Percentiles rank a stretch among this genome's conserved stretches.
Evolutionary conservation across 805 yeast genomes (phyloP).

Genomic region (Starmera quercuum): DNA sequence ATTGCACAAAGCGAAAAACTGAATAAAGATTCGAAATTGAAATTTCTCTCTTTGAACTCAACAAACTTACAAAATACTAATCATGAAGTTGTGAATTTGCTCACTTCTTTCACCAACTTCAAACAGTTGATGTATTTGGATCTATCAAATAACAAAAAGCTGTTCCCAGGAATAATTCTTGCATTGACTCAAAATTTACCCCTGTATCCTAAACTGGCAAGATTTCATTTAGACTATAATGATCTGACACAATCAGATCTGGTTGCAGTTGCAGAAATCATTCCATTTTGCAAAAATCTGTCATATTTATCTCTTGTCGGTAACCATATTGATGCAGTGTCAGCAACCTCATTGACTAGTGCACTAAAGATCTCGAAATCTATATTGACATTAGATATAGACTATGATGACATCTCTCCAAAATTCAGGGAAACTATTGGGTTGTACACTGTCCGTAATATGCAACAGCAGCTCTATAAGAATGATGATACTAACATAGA

Average conservation of each 20-base stretch:
- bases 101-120: conserved; percentile 41
- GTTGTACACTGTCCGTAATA: conserved; percentile 71
- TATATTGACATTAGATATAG: conserved; percentile 61
- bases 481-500: conserved; percentile 33
- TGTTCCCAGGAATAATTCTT: conserved; percentile 54
- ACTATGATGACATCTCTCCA: conserved; percentile 47
- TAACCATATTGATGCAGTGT: conserved; percentile 49
- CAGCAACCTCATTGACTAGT: conserved; percentile 58
- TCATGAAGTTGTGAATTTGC: conserved; percentile 27
- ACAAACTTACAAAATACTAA: conserved; percentile 42
- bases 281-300: conserved; percentile 62
- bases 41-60: conserved; percentile 55
- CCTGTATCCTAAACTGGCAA: conserved; percentile 49
- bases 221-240: conserved; percentile 69
- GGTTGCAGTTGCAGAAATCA: conserved; percentile 57
- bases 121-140: conserved; percentile 66
- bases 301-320: conserved; percentile 66
- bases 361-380: conserved; percentile 57
- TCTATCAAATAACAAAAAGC: conserved; percentile 62
- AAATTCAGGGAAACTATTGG: conserved; percentile 61
- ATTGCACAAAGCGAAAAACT: conserved; percentile 16
- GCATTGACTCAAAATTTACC: conserved; percentile 60
- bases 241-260: conserved; percentile 47
- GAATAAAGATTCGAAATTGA: conserved; percentile 22
- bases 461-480: conserved; percentile 46